Evolutionary conservation across 352 stramenopile species (phyloP), one percentile per base, ranked within the genome.

Genomic region (Pythium dissimile): DNA sequence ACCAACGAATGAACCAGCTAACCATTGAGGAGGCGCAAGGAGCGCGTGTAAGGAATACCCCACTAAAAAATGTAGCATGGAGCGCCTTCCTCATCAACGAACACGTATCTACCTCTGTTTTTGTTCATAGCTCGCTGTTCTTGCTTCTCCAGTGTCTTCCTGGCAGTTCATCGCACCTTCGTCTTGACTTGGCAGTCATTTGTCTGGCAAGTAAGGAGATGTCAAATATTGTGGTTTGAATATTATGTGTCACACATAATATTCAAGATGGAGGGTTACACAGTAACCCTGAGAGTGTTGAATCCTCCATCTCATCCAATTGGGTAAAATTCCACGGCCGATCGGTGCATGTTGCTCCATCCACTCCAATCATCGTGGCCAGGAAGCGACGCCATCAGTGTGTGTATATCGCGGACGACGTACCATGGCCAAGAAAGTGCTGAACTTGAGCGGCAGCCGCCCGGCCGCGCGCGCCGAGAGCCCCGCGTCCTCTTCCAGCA

Each of bases 361-460:
- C 59, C 59, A 66, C 60, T 61, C 34, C 59, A 66, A 66, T 61
- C 34, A 65, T 32, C 48, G 18, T 48, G 49, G 51, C 24, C 49
- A 66, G 32, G 48, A 65, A 67, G 54, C 53, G 60, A 59, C 52
- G 20, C 43, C 50, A 56, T 21, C 38, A 15, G n/a, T 24, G 42
- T 37, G 27, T 24, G 20, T 38, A 15, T 10, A 2, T 43, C 15
- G 32, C 18, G n/a, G 37, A 21, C 24, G 26, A 32, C 23, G 31
- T 21, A 52, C 28, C 21, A 89, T 89, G 80, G 69, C 73, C 27
- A 65, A 64, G 58, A 89, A 86, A 61, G 67, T 79, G 62, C 62
- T 89, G 54, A 86, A 89, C 69, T 55, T 89, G 50, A 84, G 72
- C 66, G 56, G 56, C 32, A 50, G 21, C 39, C 75, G 72, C 59